phyloP scores from a whole-genome alignment of 2,329 filamentous ascomycete species.

The Ophioceras dolichostomum region DNA sequence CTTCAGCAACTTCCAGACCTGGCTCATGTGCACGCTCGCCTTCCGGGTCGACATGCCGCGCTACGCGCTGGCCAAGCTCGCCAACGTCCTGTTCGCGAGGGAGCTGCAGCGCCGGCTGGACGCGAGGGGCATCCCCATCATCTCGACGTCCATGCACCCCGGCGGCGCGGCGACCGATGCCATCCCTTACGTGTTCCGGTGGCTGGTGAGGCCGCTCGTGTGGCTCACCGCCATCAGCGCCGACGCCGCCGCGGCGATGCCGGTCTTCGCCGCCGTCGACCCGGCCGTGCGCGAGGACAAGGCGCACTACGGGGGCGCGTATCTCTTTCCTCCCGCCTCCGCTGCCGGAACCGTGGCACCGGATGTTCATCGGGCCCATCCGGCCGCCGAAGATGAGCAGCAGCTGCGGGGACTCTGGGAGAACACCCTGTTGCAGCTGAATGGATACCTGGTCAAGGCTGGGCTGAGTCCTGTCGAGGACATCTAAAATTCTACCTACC shows the following conservation, averaged over 20 bases:
- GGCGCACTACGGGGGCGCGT: slow-evolving; percentile 8
- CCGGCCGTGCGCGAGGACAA: slow-evolving; percentile 4
- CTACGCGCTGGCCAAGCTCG: slow-evolving; percentile 12
- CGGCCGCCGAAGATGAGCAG: too few species aligned
- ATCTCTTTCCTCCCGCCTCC: too few species aligned
- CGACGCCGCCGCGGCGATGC: slow-evolving; percentile 8
- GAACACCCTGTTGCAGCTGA: too few species aligned
- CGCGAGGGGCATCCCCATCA: slow-evolving; percentile 5
- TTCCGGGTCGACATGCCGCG: slow-evolving; percentile 8
- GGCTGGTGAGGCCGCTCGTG: slow-evolving; percentile 4
- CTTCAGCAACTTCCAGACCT: slow-evolving; percentile 8
- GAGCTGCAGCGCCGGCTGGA: slow-evolving; percentile 11
- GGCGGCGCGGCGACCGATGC: slow-evolving; percentile 7
- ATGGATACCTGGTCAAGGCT: too few species aligned
- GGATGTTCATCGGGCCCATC: too few species aligned
- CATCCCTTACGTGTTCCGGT: too few species aligned
- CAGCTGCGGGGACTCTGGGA: too few species aligned
- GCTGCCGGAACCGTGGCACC: too few species aligned
- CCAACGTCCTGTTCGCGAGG: slow-evolving; percentile 10
- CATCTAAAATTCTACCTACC: too few species aligned
- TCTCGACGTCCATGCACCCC: slow-evolving; percentile 9
- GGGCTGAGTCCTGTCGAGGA: too few species aligned
- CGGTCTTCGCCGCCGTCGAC: slow-evolving; percentile 11
- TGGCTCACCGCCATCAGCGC: slow-evolving; percentile 5
- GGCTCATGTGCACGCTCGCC: neutral